A percentile compares a stretch with the other conserved stretches of the same genome.
These are phyloP conservation scores for Capronia coronata DNA, from an alignment of 2,329 filamentous ascomycete species.

Conservation along the genomic window DNA sequence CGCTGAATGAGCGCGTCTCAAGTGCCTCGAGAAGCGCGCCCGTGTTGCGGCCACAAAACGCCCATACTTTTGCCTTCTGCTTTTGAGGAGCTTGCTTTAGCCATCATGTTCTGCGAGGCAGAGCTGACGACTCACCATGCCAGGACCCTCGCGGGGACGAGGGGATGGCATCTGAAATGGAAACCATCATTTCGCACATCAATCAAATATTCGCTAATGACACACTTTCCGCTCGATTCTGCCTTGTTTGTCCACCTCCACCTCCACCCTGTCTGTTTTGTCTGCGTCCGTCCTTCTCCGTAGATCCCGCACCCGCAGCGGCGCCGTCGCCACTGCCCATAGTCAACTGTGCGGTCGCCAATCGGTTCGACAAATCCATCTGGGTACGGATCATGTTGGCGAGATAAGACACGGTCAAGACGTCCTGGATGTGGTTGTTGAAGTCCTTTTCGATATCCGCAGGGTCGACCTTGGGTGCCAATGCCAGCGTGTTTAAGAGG, in stretches of 20 bases:
- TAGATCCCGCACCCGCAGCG: constrained; percentile 26
- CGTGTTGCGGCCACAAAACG: neutral
- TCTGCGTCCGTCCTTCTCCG: constrained; percentile 35
- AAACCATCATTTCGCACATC: constrained; percentile 14
- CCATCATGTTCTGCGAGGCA: neutral
- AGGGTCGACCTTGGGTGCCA: constrained; percentile 90
- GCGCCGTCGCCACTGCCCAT: constrained; percentile 48
- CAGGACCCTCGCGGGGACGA: neutral
- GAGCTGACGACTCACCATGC: neutral
- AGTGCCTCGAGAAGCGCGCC: neutral
- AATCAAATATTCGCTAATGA: constrained; percentile 25
- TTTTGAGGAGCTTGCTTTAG: neutral
- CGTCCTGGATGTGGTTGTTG: constrained; percentile 99
- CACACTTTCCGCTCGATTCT: constrained; percentile 27
- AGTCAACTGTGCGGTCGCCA: constrained; percentile 70
- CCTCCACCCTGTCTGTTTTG: constrained; percentile 34
- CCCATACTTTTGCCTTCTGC: constrained; percentile 2
- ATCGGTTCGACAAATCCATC: constrained; percentile 92
- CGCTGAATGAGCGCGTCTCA: neutral
- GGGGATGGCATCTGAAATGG: too few relatives aligned
- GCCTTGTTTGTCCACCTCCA: constrained; percentile 33
- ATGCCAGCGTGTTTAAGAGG: constrained; percentile 83
- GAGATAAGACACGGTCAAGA: constrained; percentile 94
- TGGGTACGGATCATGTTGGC: constrained; percentile 98
- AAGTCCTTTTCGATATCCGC: constrained; percentile 93